Evolutionary conservation across 768 basidiomycete genomes (phyloP).

Genomic region (Termitomyces sp.): DNA sequence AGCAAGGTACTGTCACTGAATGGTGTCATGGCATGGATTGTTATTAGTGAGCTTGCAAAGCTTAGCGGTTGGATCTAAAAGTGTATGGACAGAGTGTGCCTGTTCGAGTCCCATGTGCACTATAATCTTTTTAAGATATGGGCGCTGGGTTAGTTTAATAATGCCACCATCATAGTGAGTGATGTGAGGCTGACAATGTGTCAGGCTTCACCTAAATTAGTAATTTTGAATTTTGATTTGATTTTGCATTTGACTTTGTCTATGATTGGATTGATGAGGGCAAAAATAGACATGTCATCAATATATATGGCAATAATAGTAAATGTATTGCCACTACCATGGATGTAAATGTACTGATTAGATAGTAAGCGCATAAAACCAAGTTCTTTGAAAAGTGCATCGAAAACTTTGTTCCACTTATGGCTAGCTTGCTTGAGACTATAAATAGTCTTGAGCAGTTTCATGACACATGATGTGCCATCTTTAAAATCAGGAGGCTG

Average conservation of each 20-base stretch:
- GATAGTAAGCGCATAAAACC: constrained; percentile 13
- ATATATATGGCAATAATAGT: constrained; percentile 22
- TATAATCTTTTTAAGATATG: constrained; percentile 23
- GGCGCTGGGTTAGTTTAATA: constrained; percentile 21
- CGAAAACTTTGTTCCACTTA: constrained; percentile 21
- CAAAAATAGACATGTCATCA: constrained; percentile 27
- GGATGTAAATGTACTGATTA: constrained; percentile 16
- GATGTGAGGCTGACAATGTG: constrained; percentile 29
- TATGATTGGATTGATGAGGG: constrained; percentile 9
- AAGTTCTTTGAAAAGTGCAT: constrained; percentile 8
- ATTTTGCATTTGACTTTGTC: constrained; percentile 17
- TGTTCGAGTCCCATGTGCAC: constrained; percentile 17
- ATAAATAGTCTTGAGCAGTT: constrained; percentile 26
- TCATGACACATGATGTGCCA: neutral
- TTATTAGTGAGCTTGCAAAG: constrained; percentile 5
- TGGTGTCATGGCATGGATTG: neutral
- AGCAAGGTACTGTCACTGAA: neutral
- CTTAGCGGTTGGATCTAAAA: constrained; percentile 18
- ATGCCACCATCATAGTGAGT: constrained; percentile 10
- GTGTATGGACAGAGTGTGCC: constrained; percentile 17
- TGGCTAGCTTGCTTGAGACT: constrained; percentile 28
- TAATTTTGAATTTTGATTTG: constrained; percentile 21
- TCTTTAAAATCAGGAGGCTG: constrained; percentile 27
- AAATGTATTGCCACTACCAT: constrained; percentile 3
- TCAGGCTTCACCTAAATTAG: constrained; percentile 19